These are phyloP conservation scores for Pseudocercospora eumusae DNA, from an alignment of 2,329 filamentous ascomycete genomes.

Conservation along the genomic window DNA sequence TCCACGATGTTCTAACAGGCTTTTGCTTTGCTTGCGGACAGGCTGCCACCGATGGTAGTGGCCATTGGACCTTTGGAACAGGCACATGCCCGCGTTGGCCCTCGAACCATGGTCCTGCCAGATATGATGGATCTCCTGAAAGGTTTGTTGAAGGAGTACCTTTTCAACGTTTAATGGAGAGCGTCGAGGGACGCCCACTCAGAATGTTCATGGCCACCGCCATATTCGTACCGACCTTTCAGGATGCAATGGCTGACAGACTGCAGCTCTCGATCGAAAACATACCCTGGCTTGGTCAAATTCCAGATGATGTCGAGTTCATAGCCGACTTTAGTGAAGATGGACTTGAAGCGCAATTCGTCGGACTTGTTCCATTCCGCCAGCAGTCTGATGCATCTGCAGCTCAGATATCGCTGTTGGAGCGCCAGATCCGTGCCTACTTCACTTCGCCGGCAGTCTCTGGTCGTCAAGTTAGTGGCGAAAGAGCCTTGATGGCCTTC, in stretches of 20 bases:
- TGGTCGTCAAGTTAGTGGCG: not conserved
- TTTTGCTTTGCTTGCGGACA: conserved; percentile 16
- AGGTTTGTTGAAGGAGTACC: not conserved
- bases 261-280: not conserved
- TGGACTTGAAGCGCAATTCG: not conserved
- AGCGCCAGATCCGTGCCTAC: not conserved
- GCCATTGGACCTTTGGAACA: conserved; percentile 7
- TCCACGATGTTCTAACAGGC: not conserved
- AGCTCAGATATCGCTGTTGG: not conserved
- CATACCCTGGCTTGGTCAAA: not conserved
- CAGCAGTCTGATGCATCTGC: not conserved
- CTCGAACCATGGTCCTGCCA: not conserved
- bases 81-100: not conserved
- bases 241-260: not conserved
- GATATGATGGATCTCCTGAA: not conserved
- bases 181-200: not conserved
- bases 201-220: not conserved
- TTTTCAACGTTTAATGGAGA: not conserved
- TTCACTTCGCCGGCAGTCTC: not conserved
- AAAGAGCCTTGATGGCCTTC: not conserved
- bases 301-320: conserved; percentile 5
- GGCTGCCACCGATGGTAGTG: not conserved
- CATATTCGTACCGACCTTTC: not conserved
- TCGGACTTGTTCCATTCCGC: not conserved
- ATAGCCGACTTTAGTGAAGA: not conserved